Evolutionary conservation across 2,329 filamentous ascomycete genomes (phyloP).

Genomic region (Phoma sp.): DNA sequence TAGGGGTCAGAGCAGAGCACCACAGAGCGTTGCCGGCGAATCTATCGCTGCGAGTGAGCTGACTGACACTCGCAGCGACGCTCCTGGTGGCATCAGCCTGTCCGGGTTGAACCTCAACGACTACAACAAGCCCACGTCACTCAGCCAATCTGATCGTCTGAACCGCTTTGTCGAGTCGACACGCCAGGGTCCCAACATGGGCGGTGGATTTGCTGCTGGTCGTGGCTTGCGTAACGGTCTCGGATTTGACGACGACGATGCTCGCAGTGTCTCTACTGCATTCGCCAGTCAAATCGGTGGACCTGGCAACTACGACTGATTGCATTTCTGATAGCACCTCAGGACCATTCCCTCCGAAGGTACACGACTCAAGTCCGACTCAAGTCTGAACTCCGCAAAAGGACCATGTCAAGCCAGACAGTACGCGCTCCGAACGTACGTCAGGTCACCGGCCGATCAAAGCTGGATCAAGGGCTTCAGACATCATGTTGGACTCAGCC

Average conservation of each 20-base stretch:
- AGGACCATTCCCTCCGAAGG: slow-evolving; percentile 8
- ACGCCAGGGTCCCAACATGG: slow-evolving; percentile 63
- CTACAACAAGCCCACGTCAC: slow-evolving; percentile 72
- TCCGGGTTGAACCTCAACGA: slow-evolving; percentile 79
- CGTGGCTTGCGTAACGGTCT: slow-evolving; percentile 50
- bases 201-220: slow-evolving; percentile 50
- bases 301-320: slow-evolving; percentile 64
- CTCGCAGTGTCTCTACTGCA: slow-evolving; percentile 93
- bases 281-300: slow-evolving; percentile 96
- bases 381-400: neutral
- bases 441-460: neutral
- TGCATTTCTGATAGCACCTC: slow-evolving; percentile 7
- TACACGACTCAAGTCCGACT: slow-evolving; percentile 3
- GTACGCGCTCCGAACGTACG: neutral
- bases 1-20: slow-evolving; percentile 68
- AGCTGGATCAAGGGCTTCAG: neutral
- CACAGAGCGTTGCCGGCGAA: slow-evolving; percentile 84
- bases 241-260: slow-evolving; percentile 79
- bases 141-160: slow-evolving; percentile 86
- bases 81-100: slow-evolving; percentile 86
- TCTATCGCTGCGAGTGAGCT: slow-evolving; percentile 90
- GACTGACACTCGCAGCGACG: slow-evolving; percentile 79
- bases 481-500: slow-evolving; percentile 3
- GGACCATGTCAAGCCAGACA: slow-evolving; percentile 1
- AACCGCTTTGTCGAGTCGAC: slow-evolving; percentile 93